A percentile compares a stretch with the other conserved stretches of the same genome.
Evolutionary conservation across 345 rosid species (phyloP).

Genomic region (Citrus maxima): DNA sequence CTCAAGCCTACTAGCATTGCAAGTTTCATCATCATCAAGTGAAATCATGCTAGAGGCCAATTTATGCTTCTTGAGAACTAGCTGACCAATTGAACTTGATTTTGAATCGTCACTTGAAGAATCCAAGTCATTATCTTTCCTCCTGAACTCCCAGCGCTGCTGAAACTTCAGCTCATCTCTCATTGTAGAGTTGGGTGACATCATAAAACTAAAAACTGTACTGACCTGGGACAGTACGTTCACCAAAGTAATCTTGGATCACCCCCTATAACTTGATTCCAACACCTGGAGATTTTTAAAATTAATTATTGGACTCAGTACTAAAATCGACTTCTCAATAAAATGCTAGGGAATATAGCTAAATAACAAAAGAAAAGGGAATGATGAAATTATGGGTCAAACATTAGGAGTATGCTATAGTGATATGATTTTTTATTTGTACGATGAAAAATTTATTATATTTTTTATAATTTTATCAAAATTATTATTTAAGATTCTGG

Average conservation of each 20-base stretch:
- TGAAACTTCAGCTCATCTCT: conserved; percentile 35
- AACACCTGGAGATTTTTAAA: neutral
- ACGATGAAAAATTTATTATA: no score
- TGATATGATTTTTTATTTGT: no score
- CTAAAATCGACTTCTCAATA: neutral
- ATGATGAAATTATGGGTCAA: neutral
- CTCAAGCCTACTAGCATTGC: conserved; percentile 22
- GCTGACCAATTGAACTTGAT: conserved; percentile 23
- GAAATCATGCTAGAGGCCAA: conserved; percentile 24
- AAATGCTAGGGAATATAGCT: neutral
- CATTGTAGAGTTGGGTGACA: conserved; percentile 19
- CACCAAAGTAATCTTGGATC: neutral
- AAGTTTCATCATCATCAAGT: conserved; percentile 24
- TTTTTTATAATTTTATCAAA: no score
- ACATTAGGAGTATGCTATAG: accelerated
- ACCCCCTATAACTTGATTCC: neutral
- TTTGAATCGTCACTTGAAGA: conserved; percentile 42
- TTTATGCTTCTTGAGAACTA: conserved; percentile 26
- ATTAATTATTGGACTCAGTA: neutral
- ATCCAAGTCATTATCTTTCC: conserved; percentile 33
- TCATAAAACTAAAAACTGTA: neutral
- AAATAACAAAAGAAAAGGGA: neutral
- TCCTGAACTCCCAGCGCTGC: conserved; percentile 54
- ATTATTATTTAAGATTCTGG: no score
- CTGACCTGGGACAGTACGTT: neutral